phyloP scores from a whole-genome alignment of 139 green algal genomes.

The Chlorella sp. region DNA sequence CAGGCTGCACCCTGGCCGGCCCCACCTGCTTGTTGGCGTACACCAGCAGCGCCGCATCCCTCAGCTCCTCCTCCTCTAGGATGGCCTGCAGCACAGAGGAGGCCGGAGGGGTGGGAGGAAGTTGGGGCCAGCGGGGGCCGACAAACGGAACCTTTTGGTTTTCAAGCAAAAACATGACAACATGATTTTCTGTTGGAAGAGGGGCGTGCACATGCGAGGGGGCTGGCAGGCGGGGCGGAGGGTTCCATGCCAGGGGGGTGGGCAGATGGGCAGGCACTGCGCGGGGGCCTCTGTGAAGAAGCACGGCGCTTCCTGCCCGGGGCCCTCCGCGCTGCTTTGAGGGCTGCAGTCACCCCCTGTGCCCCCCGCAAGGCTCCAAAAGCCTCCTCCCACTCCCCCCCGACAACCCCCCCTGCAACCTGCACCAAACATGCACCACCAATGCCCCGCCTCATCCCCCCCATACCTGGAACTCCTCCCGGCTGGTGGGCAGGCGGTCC shows the following conservation, averaged over 20 bases:
- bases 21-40: conserved; percentile 98
- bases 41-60: conserved; percentile 93
- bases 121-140: not conserved
- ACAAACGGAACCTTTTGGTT: not conserved
- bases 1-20: not conserved
- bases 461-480: conserved; percentile 86
- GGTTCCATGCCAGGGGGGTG: too few relatives aligned
- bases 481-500: conserved; percentile 90
- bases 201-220: too few relatives aligned
- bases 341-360: too few relatives aligned
- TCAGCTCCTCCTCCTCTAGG: conserved; percentile 98
- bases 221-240: too few relatives aligned
- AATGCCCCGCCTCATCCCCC: not conserved
- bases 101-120: not conserved
- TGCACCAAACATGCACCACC: not conserved
- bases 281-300: too few relatives aligned
- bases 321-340: too few relatives aligned
- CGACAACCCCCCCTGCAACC: not conserved
- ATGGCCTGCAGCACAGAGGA: conserved; percentile 78
- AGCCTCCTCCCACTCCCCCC: not conserved
- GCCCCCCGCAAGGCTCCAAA: too few relatives aligned
- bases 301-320: too few relatives aligned
- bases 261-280: too few relatives aligned
- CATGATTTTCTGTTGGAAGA: too few relatives aligned
- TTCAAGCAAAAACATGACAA: too few relatives aligned